Percentiles rank a stretch among this genome's conserved stretches.
Conservation (phyloP, 2,329 filamentous ascomycete genomes). For the Botrytis paeoniae region DNA sequence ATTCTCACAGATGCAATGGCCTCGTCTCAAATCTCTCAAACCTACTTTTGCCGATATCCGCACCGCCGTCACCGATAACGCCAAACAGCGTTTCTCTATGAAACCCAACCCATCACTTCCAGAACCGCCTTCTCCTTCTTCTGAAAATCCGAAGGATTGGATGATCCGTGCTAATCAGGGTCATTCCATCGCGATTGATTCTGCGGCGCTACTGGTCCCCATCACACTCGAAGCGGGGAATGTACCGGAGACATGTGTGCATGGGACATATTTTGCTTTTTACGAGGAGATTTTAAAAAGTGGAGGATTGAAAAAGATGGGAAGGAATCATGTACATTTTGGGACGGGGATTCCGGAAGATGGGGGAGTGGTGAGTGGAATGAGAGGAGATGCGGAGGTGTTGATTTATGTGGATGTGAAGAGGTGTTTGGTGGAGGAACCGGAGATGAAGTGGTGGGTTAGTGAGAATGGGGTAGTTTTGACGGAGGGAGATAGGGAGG, state of each 20-base stretch:
- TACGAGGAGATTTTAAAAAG: conserved; percentile 72
- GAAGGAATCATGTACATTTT: conserved; percentile 85
- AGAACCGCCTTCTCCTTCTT: conserved; percentile 29
- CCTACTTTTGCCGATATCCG: conserved; percentile 74
- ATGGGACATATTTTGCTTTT: conserved; percentile 83
- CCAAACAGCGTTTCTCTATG: conserved; percentile 88
- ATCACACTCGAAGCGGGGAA: conserved; percentile 58
- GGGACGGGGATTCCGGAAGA: conserved; percentile 64
- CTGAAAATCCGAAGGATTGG: conserved; percentile 60
- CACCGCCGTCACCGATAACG: conserved; percentile 66
- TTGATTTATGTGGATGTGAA: conserved; percentile 74
- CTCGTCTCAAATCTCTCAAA: conserved; percentile 60
- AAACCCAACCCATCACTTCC: conserved; percentile 49
- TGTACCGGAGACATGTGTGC: conserved; percentile 68
- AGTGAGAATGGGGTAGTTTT: conserved; percentile 77
- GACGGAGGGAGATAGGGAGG: conserved; percentile 58
- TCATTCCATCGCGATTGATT: conserved; percentile 75
- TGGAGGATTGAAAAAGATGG: conserved; percentile 80
- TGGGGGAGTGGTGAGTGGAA: conserved; percentile 66
- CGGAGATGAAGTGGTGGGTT: conserved; percentile 67
- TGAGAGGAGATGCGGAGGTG: conserved; percentile 74
- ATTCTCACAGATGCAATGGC: conserved; percentile 36
- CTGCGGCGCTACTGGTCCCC: conserved; percentile 66
- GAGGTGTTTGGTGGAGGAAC: conserved; percentile 55
- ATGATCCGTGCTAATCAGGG: conserved; percentile 95